phyloP scores from a whole-genome alignment of 2,329 filamentous ascomycete genomes.

The Trichoderma sp. region DNA sequence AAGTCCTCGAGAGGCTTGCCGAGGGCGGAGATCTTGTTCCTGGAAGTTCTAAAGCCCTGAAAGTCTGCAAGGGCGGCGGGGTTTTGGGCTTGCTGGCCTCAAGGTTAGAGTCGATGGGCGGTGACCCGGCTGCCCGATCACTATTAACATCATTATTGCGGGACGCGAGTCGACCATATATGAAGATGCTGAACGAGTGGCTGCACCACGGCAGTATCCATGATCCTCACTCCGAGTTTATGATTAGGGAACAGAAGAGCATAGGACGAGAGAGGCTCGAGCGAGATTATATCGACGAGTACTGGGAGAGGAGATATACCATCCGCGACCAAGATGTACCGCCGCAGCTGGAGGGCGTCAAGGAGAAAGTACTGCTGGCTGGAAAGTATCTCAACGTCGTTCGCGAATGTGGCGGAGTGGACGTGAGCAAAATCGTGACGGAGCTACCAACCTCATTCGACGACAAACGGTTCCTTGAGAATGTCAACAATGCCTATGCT shows the following conservation, averaged over 20 bases:
- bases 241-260: slow-evolving; percentile 94
- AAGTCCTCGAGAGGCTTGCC: slow-evolving; percentile 85
- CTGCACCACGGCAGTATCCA: slow-evolving; percentile 93
- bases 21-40: slow-evolving; percentile 82
- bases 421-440: slow-evolving; percentile 83
- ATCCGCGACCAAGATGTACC: slow-evolving; percentile 89
- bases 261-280: slow-evolving; percentile 89
- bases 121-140: slow-evolving; percentile 83
- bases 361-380: slow-evolving; percentile 90
- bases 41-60: slow-evolving; percentile 80
- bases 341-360: slow-evolving; percentile 85
- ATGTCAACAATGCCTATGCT: slow-evolving; percentile 92
- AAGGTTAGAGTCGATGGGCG: slow-evolving; percentile 84
- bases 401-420: slow-evolving; percentile 92
- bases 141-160: slow-evolving; percentile 79
- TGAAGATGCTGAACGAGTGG: slow-evolving; percentile 99
- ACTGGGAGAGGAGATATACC: slow-evolving; percentile 98
- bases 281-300: slow-evolving; percentile 97
- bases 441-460: slow-evolving; percentile 93
- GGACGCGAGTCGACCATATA: slow-evolving; percentile 91
- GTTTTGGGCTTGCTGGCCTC: slow-evolving; percentile 87
- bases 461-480: slow-evolving; percentile 88
- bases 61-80: slow-evolving; percentile 93
- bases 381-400: slow-evolving; percentile 99
- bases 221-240: slow-evolving; percentile 89